phyloP scores from a whole-genome alignment of 2,329 filamentous ascomycete species.

The Sclerotinia spermophila region DNA sequence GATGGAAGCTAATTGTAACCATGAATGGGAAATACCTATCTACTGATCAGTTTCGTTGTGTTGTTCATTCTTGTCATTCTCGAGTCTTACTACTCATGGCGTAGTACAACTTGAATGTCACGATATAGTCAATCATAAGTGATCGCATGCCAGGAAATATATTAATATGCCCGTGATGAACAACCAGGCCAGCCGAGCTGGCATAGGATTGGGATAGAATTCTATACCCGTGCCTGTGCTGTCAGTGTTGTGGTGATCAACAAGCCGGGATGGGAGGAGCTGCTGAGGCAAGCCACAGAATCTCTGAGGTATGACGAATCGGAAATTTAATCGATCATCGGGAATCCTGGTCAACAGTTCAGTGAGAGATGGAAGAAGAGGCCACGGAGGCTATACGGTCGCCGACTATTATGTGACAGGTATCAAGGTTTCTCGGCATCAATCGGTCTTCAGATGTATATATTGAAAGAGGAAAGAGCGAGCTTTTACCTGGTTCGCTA shows the following conservation, averaged over 20 bases:
- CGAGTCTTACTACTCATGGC: slow-evolving; percentile 2
- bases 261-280: not conserved
- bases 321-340: slow-evolving; percentile 7
- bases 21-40: not conserved
- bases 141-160: slow-evolving; percentile 8
- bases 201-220: not conserved
- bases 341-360: not conserved
- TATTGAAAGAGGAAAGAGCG: not conserved
- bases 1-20: not conserved
- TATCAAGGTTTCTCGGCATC: slow-evolving; percentile 10
- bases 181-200: slow-evolving; percentile 3
- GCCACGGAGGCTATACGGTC: not conserved
- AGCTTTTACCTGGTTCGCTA: not conserved
- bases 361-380: not conserved
- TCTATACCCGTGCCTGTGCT: slow-evolving; percentile 5
- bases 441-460: not conserved
- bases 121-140: not conserved
- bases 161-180: slow-evolving; percentile 1
- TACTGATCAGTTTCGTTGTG: not conserved
- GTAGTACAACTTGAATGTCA: not conserved
- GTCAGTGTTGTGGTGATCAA: slow-evolving; percentile 10
- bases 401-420: slow-evolving; percentile 12
- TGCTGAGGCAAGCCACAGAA: slow-evolving; percentile 8
- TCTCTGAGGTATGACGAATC: slow-evolving; percentile 3
- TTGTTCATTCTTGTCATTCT: not conserved